Evolutionary conservation across 768 basidiomycete species (phyloP).

Genomic region (Calvatia gigantea): DNA sequence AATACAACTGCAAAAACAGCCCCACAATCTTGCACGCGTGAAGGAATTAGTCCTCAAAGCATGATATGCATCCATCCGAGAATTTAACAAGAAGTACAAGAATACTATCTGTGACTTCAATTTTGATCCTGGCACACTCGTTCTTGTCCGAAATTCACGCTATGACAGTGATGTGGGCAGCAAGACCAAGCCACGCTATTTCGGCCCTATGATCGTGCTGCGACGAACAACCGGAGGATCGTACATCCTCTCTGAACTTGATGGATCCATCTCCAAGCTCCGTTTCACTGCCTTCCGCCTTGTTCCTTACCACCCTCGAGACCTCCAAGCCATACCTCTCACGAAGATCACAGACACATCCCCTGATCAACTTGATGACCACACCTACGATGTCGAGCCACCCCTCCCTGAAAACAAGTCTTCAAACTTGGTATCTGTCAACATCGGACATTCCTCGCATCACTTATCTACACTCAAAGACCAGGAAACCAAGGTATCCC

Average conservation of each 20-base stretch:
- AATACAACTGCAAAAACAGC: slow-evolving; percentile 21
- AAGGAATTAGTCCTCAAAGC: slow-evolving; percentile 17
- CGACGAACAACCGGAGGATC: slow-evolving; percentile 21
- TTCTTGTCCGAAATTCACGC: slow-evolving; percentile 28
- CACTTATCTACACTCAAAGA: no score
- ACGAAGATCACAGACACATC: no score
- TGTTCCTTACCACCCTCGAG: no score
- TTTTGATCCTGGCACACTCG: slow-evolving; percentile 23
- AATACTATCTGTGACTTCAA: slow-evolving; percentile 17
- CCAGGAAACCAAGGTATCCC: no score
- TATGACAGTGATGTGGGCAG: slow-evolving; percentile 21
- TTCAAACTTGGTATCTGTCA: no score
- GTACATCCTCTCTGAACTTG: slow-evolving; percentile 23
- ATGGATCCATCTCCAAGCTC: slow-evolving; percentile 19
- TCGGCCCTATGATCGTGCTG: slow-evolving; percentile 25
- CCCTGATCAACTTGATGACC: no score
- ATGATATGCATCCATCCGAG: slow-evolving; percentile 6
- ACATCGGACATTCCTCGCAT: no score
- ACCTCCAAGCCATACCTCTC: neutral
- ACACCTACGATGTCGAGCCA: no score
- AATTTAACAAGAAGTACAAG: slow-evolving; percentile 22
- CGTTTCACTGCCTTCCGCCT: slow-evolving; percentile 17
- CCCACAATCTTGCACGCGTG: slow-evolving; percentile 19
- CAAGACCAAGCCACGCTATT: slow-evolving; percentile 26
- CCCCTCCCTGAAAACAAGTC: no score